Base-by-base conservation (phyloP, 306 rosid genomes). In the Cicer yamashitae region DNA sequence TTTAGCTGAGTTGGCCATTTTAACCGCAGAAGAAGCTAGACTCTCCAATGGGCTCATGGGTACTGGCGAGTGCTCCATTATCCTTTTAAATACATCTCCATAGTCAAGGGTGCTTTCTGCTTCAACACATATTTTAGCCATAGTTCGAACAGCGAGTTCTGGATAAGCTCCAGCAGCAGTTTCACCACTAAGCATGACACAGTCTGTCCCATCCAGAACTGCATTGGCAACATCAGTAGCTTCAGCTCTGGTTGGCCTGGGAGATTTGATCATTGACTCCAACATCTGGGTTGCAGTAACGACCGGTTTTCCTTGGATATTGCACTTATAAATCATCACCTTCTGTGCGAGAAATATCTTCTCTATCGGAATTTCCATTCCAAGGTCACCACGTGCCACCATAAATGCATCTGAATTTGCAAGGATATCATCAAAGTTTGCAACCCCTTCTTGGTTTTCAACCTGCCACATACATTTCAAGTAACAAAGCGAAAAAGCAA, bases 291-390 rank as follows among this genome's bases (percentile, higher is more conserved):
- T 94, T 10, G 99, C 99, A 2, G 97, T 94, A 47, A 94, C 99
- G 62, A 94, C 97, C 0, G 99, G 99, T 87, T 94, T 94, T 82
- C 97, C 99, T 76, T 94, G 99, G 77, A 94, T 89, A 76, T 94
- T 94, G 91, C 99, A 94, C 89, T 94, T 94, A 65, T 94, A 94
- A 75, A 94, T 90, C 99, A 94, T 94, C 83, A 94, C 99, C 79
- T 94, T 94, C 89, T 94, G 99, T 0, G 99, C 99, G 7, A 94
- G 92, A 76, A 94, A 94, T 68, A 94, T 94, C 89, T 94, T 94
- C 85, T 94, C 99, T 43, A 94, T 94, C 6, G 99, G 99, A 73
- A 94, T 94, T 85, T 94, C 99, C 99, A 94, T 94, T 71, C 99
- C 99, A 46, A 94, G 96, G 86, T 94, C 98, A 72, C 98, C 98